Conservation (phyloP, 2,329 filamentous ascomycete species). For the Fusarium siculi region DNA sequence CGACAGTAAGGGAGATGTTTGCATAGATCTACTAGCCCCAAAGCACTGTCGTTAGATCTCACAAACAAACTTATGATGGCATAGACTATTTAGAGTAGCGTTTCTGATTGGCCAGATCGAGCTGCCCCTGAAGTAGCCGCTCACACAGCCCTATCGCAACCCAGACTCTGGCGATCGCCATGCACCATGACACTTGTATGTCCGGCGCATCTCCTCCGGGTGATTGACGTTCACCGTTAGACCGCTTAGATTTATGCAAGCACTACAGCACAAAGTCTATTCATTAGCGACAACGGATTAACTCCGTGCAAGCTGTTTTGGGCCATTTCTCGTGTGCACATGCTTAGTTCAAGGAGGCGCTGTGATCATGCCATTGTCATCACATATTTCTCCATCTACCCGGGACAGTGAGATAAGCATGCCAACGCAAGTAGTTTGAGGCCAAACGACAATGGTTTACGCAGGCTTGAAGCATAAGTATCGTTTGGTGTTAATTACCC, state of each 20-base stretch:
- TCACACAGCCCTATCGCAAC: background rate
- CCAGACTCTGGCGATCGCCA: background rate
- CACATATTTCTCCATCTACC: background rate
- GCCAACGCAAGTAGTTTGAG: background rate
- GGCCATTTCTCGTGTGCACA: background rate
- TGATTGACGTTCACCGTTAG: background rate
- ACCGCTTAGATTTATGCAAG: background rate
- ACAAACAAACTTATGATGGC: background rate
- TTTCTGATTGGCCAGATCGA: background rate
- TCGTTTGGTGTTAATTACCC: fast-evolving
- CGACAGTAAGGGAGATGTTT: background rate
- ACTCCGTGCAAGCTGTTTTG: background rate
- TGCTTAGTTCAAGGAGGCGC: background rate
- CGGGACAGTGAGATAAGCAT: background rate
- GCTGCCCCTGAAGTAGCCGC: background rate
- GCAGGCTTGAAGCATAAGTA: fast-evolving
- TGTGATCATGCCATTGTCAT: background rate
- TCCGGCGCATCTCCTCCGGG: background rate
- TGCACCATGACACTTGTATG: background rate
- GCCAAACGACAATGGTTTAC: background rate
- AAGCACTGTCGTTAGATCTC: background rate
- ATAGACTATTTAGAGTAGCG: background rate
- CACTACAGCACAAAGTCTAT: background rate
- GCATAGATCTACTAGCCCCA: background rate
- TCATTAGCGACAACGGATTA: too few species aligned